Percentiles rank a stretch among this genome's conserved stretches.
Conservation (phyloP, 75 land plant genomes). For the Azolla pinnata region DNA sequence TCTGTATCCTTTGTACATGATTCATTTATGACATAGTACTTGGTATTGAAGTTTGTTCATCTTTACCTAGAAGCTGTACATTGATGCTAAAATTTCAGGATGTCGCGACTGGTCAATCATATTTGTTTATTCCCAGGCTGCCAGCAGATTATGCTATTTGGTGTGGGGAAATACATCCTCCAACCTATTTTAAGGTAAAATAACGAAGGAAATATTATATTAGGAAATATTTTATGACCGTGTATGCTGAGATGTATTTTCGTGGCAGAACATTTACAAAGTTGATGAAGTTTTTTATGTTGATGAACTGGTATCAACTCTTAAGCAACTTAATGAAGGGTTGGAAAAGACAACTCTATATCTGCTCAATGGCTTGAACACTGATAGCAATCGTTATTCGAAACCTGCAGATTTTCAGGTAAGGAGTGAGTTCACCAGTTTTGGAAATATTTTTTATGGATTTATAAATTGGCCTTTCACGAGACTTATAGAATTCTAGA, state of each 20-base stretch:
- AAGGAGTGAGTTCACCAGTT: too few species aligned
- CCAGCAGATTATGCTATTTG: conserved; percentile 82
- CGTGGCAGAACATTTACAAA: conserved; percentile 53
- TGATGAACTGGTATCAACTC: conserved; percentile 53
- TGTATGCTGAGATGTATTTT: neutral
- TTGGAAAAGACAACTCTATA: conserved; percentile 42
- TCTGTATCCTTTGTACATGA: too few species aligned
- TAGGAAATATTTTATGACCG: neutral
- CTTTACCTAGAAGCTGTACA: too few species aligned
- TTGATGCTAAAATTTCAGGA: too few species aligned
- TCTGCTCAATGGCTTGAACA: conserved; percentile 75
- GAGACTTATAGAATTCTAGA: too few species aligned
- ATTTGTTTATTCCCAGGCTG: conserved; percentile 70
- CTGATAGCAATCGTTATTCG: conserved; percentile 72
- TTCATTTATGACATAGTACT: too few species aligned
- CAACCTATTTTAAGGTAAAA: conserved; percentile 54
- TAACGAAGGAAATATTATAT: too few species aligned
- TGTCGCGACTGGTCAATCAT: conserved; percentile 48
- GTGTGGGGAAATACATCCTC: conserved; percentile 71
- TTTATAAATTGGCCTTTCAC: too few species aligned
- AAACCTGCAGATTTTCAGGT: conserved; percentile 84
- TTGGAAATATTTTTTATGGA: too few species aligned
- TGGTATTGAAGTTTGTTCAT: too few species aligned
- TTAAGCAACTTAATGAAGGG: conserved; percentile 21
- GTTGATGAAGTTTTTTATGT: conserved; percentile 52